Conservation (phyloP, 768 basidiomycete genomes). For the Gloeopeniophorella convolvens region DNA sequence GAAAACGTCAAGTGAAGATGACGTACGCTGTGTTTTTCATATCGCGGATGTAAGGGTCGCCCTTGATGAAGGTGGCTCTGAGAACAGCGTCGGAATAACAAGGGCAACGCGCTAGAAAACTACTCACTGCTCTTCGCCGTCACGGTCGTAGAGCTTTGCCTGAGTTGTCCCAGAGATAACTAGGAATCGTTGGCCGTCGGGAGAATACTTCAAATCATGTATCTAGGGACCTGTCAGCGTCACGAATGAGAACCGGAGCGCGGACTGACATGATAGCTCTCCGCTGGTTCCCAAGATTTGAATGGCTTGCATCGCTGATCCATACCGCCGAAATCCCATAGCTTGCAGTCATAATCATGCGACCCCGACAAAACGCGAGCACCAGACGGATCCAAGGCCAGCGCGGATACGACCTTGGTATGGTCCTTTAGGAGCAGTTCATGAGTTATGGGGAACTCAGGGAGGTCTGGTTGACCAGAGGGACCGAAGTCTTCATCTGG, state of each 20-base stretch:
- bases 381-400: conserved; percentile 90
- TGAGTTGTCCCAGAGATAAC: conserved; percentile 85
- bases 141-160: conserved; percentile 83
- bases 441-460: conserved; percentile 81
- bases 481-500: conserved; percentile 38
- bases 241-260: conserved; percentile 15
- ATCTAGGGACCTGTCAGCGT: conserved; percentile 43
- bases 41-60: conserved; percentile 96
- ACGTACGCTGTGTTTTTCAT: conserved; percentile 97
- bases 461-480: conserved; percentile 41
- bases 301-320: conserved; percentile 85
- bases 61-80: conserved; percentile 81
- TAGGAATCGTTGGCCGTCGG: conserved; percentile 79
- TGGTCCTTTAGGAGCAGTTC: conserved; percentile 93
- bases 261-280: conserved; percentile 75
- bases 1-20: conserved; percentile 4
- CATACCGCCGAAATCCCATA: conserved; percentile 99
- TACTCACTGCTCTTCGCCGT: conserved; percentile 88
- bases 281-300: conserved; percentile 93
- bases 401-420: conserved; percentile 88
- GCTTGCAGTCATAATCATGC: conserved; percentile 95
- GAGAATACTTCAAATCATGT: conserved; percentile 85
- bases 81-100: conserved; percentile 45
- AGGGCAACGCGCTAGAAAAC: conserved; percentile 20
- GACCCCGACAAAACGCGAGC: conserved; percentile 87